Conservation (phyloP, 2,329 filamentous ascomycete genomes). For the Ophiostoma angusticollis region DNA sequence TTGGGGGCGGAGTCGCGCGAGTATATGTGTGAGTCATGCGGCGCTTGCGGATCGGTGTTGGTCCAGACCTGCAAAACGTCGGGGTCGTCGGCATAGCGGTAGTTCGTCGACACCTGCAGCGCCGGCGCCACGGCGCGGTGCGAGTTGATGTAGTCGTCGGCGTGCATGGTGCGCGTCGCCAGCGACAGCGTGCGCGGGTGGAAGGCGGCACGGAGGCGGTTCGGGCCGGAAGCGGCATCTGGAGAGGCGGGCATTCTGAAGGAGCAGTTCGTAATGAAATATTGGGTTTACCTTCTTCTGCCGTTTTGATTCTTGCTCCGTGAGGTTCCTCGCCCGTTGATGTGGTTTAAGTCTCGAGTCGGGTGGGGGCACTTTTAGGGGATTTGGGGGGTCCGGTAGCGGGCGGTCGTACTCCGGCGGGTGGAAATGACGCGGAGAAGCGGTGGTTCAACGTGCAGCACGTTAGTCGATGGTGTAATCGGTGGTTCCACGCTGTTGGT, state of each 20-base stretch:
- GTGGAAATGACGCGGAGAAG: too few relatives aligned
- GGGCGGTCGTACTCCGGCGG: too few relatives aligned
- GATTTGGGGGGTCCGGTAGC: too few relatives aligned
- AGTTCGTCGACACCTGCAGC: slow-evolving; percentile 84
- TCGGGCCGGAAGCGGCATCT: slow-evolving; percentile 13
- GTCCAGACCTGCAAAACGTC: slow-evolving; percentile 41
- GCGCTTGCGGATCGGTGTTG: slow-evolving; percentile 40
- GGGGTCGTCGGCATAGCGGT: slow-evolving; percentile 64
- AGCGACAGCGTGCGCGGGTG: slow-evolving; percentile 33
- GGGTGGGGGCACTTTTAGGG: too few relatives aligned
- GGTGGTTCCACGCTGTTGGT: too few relatives aligned
- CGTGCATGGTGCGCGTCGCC: slow-evolving; percentile 66
- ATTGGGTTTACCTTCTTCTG: too few relatives aligned
- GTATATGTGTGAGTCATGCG: slow-evolving; percentile 61
- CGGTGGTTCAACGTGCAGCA: too few relatives aligned
- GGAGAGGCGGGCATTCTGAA: not conserved
- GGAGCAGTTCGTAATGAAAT: too few relatives aligned
- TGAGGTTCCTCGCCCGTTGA: too few relatives aligned
- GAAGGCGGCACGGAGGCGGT: slow-evolving; percentile 20
- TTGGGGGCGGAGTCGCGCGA: slow-evolving; percentile 70
- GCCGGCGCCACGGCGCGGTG: slow-evolving; percentile 75
- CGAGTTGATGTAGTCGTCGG: slow-evolving; percentile 63
- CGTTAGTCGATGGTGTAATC: too few relatives aligned
- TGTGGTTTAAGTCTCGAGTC: too few relatives aligned
- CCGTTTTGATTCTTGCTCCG: too few relatives aligned